Evolutionary conservation across 768 basidiomycete genomes (phyloP).

Genomic region (Boletus vinaceobasis): DNA sequence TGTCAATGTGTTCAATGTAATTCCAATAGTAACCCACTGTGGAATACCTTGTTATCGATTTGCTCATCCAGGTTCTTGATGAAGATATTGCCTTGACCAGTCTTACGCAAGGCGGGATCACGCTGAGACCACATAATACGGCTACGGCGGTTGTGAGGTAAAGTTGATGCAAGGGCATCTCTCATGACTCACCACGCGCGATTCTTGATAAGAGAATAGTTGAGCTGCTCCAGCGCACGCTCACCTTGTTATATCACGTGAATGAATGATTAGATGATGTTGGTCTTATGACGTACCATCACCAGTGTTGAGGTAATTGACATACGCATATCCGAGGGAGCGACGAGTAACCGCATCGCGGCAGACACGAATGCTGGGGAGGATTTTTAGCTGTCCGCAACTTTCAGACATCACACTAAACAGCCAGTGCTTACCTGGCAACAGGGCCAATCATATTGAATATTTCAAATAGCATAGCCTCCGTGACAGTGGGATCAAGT

Average conservation of each 20-base stretch:
- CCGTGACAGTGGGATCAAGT: conserved; percentile 95
- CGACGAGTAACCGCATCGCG: conserved; percentile 99
- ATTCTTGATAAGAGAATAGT: conserved; percentile 98
- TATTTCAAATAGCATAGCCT: conserved; percentile 99
- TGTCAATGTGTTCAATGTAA: conserved; percentile 28
- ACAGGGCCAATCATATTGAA: conserved; percentile 99
- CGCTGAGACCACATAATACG: conserved; percentile 99
- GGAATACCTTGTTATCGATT: conserved; percentile 90
- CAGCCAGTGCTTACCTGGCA: conserved; percentile 63
- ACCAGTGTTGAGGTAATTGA: conserved; percentile 93
- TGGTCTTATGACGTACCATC: conserved; percentile 62
- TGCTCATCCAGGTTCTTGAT: conserved; percentile 98
- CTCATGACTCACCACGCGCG: conserved; percentile 75
- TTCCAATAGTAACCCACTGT: neutral
- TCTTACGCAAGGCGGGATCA: conserved; percentile 98
- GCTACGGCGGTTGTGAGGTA: conserved; percentile 38
- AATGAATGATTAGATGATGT: neutral
- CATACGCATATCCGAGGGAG: conserved; percentile 98
- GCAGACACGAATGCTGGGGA: conserved; percentile 90
- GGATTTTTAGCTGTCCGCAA: neutral
- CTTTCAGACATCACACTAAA: neutral
- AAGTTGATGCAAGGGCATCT: neutral
- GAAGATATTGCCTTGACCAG: conserved; percentile 99
- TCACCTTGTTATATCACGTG: conserved; percentile 56
- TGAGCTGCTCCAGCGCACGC: conserved; percentile 97